A percentile compares a stretch with the other conserved stretches of the same genome.
phyloP scores from a whole-genome alignment of 306 rosid species.

The Luffa acutangula region DNA sequence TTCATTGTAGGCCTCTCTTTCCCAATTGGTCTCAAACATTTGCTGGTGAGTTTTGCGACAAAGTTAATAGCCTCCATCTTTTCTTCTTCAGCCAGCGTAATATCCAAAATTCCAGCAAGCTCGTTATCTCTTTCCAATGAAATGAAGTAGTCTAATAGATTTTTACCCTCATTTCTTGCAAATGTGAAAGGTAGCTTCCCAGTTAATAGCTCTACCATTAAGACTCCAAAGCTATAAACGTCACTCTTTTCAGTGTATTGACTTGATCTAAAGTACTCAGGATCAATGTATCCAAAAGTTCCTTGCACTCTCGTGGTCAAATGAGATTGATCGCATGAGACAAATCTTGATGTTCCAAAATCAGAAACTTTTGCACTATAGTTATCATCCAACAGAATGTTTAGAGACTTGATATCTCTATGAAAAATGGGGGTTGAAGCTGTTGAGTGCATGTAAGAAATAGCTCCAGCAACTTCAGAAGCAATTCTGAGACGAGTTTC shows the following conservation, averaged over 20 bases:
- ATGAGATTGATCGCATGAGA: constrained; percentile 44
- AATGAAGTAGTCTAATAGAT: constrained; percentile 31
- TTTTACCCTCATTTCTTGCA: constrained; percentile 19
- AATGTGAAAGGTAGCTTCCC: constrained; percentile 32
- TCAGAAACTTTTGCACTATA: constrained; percentile 21
- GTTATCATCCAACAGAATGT: constrained; percentile 40
- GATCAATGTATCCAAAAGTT: constrained; percentile 62
- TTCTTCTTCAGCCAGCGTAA: constrained; percentile 21
- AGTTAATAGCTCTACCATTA: constrained; percentile 39
- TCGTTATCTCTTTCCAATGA: constrained; percentile 21
- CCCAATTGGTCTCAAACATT: constrained; percentile 43
- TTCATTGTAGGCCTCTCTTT: constrained; percentile 51
- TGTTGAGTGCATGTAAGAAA: constrained; percentile 53
- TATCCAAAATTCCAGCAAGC: constrained; percentile 26
- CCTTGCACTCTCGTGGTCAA: constrained; percentile 46
- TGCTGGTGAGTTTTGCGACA: constrained; percentile 35
- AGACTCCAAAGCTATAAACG: constrained; percentile 46
- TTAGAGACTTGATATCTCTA: constrained; percentile 51
- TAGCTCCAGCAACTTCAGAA: constrained; percentile 54
- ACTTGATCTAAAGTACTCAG: constrained; percentile 46
- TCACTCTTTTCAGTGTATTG: constrained; percentile 41
- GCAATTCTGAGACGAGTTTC: constrained; percentile 36
- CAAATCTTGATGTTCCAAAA: constrained; percentile 50
- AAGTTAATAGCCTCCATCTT: constrained; percentile 17
- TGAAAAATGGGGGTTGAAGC: constrained; percentile 53